Evolutionary conservation across 1,139 yeast genomes (phyloP), one percentile per base, ranked within the genome.

Genomic region (Saccharomyces hybrid): DNA sequence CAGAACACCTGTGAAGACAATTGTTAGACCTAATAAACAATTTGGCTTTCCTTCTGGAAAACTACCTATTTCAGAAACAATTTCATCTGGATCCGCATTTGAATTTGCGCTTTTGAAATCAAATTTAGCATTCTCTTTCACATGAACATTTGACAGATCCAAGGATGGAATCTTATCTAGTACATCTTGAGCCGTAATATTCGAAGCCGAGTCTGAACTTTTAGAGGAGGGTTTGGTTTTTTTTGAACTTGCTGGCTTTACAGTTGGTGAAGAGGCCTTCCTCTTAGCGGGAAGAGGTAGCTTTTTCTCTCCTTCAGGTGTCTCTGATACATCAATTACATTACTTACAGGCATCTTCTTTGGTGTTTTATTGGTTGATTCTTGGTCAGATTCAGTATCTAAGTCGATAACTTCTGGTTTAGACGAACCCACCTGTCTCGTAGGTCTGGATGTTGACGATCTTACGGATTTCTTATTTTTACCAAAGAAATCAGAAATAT

Each of bases 1-100:
- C 57, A 93, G 70, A 4, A 83, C 82, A 34, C 99, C 99, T 0
- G 99, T 93, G 66, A 95, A 93, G 0, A 95, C 98, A 60, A 93
- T 86, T 0, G 96, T 89, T 50, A 93, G 72, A 0, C 99, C 99
- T 1, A 84, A 76, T 46, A 91, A 72, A 71, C 98, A 91, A 66
- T 89, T 83, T 2, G 90, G 87, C 23, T 83, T 79, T 0, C 96
- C 96, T 59, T 79, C 83, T 0, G 96, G 95, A 55, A 68, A 65
- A 34, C 62, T 64, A 4, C 53, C 50, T 16, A 44, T 54, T 7
- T 50, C 57, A 32, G 58, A 55, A 29, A 53, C 52, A 14, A 54
- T 55, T 26, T 56, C 60, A 7, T 53, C 56, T 8, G 57, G 48
- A 16, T 51, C 59, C 27, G 16, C 56, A 3, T 46, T 52, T 8